Base-by-base conservation (phyloP, 2,329 filamentous ascomycete species). In the Fusarium multiceps region DNA sequence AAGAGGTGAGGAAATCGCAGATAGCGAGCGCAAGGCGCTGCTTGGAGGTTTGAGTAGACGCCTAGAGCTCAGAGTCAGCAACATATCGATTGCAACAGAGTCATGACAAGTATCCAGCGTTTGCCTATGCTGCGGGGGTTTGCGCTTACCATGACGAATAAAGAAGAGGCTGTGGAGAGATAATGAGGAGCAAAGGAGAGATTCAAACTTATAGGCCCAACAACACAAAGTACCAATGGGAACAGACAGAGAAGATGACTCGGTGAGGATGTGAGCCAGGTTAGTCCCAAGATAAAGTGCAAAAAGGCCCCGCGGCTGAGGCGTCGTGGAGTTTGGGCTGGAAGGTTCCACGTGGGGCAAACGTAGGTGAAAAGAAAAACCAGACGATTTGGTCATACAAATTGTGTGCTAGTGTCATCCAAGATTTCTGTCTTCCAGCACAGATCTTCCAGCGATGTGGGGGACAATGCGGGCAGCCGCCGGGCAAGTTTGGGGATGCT, bases 11-110 rank as follows among this genome's bases (percentile, higher is more conserved):
- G 85, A 97, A 99, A 84, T 98, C 93, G 85, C 97, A 93, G 81
- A 99, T 95, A 75, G 96, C 93, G 79, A 99, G 93, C 81, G 96
- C 96, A 71, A 99, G 92, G 83, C 94, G 93, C 88, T 99, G 89
- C 80, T 89, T 88, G 62, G 87, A 83, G 55, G 84, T 83, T 45
- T 84, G 75, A 59, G 75, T 81, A 64, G 83, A 68, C 48, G 68
- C 68, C 68, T 71, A 13, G 2, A 40, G n/a, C 14, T 42, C 25
- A 60, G 50, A 30, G 43, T 68, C 60, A 68, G 59, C 46, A 28
- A 59, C 27, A 56, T 27, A 21, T 55, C 25, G 14, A 50, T 18
- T 34, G 9, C 45, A 40, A 40, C 25, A 27, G 21, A 51, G 40
- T 47, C 45, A 65, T 65, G 53, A 51, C 60, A 37, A 47, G 23